phyloP scores from a whole-genome alignment of 2,329 filamentous ascomycete genomes.

The Aspergillus chevalieri region DNA sequence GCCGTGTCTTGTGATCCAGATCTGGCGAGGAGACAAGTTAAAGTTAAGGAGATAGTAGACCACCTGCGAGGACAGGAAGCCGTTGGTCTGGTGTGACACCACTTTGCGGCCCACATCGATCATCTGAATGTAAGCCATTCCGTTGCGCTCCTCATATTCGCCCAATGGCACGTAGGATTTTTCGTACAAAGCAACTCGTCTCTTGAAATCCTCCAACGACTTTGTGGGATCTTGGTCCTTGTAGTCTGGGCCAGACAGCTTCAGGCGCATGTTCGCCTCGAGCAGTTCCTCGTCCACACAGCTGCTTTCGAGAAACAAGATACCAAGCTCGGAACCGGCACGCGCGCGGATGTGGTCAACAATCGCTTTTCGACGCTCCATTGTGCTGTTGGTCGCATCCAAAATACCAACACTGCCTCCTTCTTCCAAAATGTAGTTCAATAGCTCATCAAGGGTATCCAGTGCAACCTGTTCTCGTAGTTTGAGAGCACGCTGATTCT shows the following conservation, averaged over 20 bases:
- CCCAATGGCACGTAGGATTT: slow-evolving; percentile 89
- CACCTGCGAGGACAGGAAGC: slow-evolving; percentile 86
- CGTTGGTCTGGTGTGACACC: slow-evolving; percentile 80
- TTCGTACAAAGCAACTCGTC: slow-evolving; percentile 86
- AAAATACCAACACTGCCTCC: slow-evolving; percentile 90
- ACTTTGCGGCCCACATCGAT: slow-evolving; percentile 95
- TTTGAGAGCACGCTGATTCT: slow-evolving; percentile 73
- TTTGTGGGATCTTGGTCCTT: slow-evolving; percentile 82
- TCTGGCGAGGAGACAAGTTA: slow-evolving; percentile 89
- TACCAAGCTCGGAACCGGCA: slow-evolving; percentile 77
- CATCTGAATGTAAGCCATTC: slow-evolving; percentile 95
- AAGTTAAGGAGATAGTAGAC: slow-evolving; percentile 95
- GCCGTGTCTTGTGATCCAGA: slow-evolving; percentile 96
- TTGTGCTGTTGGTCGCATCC: slow-evolving; percentile 94
- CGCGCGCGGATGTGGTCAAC: slow-evolving; percentile 75
- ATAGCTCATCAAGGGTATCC: slow-evolving; percentile 82
- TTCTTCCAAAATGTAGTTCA: slow-evolving; percentile 77
- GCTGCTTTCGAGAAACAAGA: slow-evolving; percentile 91
- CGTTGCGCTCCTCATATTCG: slow-evolving; percentile 80
- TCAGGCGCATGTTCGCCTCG: slow-evolving; percentile 94
- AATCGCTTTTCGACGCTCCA: slow-evolving; percentile 74
- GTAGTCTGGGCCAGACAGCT: slow-evolving; percentile 93
- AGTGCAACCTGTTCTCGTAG: slow-evolving; percentile 87
- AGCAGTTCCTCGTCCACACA: slow-evolving; percentile 79
- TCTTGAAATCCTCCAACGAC: slow-evolving; percentile 85